Evolutionary conservation across 768 basidiomycete species (phyloP).

Genomic region (Podaxis sp.): DNA sequence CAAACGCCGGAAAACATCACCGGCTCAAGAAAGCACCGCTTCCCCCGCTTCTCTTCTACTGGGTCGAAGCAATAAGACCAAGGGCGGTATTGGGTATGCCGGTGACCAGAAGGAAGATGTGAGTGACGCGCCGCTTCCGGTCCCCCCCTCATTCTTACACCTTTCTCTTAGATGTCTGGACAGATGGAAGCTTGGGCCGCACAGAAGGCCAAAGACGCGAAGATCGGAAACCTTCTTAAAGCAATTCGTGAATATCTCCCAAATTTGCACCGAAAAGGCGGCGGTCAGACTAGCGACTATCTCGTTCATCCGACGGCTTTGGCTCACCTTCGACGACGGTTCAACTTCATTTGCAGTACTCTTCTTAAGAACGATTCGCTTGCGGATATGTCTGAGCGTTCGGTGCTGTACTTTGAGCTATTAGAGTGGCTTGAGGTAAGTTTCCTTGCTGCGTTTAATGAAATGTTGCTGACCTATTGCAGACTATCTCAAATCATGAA

Average conservation of each 20-base stretch:
- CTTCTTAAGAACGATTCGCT: conserved; percentile 90
- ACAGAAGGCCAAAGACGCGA: conserved; percentile 74
- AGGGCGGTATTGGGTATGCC: conserved; percentile 84
- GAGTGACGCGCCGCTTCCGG: conserved; percentile 25
- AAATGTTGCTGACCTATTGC: conserved; percentile 7
- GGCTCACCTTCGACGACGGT: conserved; percentile 86
- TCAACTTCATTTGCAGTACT: conserved; percentile 83
- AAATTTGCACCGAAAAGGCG: conserved; percentile 67
- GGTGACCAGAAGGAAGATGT: conserved; percentile 85
- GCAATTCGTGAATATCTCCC: conserved; percentile 83
- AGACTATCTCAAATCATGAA: conserved; percentile 94
- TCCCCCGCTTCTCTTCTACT: conserved; percentile 34
- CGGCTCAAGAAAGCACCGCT: conserved; percentile 49
- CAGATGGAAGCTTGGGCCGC: conserved; percentile 70
- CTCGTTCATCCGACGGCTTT: conserved; percentile 89
- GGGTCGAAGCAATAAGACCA: conserved; percentile 56
- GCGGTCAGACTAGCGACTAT: conserved; percentile 83
- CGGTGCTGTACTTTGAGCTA: conserved; percentile 80
- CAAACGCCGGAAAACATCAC: conserved; percentile 44
- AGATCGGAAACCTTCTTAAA: conserved; percentile 61
- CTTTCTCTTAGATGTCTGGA: conserved; percentile 58
- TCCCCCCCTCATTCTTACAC: background rate
- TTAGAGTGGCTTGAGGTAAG: conserved; percentile 89
- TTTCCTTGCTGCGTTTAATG: conserved; percentile 4
- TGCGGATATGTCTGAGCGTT: conserved; percentile 89